phyloP scores from a whole-genome alignment of 73 alveolate species.

The Blepharisma stoltei region DNA sequence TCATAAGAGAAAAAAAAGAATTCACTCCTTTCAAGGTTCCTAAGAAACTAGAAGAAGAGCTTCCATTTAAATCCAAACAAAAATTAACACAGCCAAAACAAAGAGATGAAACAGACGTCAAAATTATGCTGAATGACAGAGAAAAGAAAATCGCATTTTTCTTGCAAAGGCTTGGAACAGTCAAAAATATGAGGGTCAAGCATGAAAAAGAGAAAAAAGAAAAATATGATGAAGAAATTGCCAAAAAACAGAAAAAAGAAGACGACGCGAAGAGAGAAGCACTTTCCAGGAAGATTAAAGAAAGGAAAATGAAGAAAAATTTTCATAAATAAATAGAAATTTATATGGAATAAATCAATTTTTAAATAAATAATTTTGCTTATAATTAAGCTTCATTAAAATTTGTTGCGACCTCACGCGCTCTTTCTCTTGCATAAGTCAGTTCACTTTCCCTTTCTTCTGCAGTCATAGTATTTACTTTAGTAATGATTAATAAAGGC shows the following conservation, averaged over 20 bases:
- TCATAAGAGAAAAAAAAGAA: constrained; percentile 86
- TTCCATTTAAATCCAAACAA: constrained; percentile 93
- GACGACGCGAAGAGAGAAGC: constrained; percentile 43
- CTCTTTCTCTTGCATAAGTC: no score
- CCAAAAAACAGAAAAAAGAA: constrained; percentile 69
- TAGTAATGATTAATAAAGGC: no score
- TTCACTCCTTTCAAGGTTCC: constrained; percentile 88
- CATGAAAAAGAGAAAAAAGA: constrained; percentile 55
- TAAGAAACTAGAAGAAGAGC: constrained; percentile 71
- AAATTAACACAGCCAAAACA: constrained; percentile 64
- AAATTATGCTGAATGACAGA: constrained; percentile 71
- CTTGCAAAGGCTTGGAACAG: constrained; percentile 76
- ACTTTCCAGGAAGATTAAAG: constrained; percentile 58
- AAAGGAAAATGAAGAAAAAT: constrained; percentile 48
- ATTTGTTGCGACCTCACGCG: no score
- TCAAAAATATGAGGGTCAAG: constrained; percentile 59
- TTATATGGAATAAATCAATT: no score
- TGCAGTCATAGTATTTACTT: no score
- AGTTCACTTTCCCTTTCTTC: no score
- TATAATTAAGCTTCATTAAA: no score
- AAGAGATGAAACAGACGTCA: constrained; percentile 56
- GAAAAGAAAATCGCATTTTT: constrained; percentile 81
- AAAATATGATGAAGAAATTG: constrained; percentile 40
- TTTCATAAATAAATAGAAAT: neutral
- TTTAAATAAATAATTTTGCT: no score